These are phyloP conservation scores for Echium plantagineum DNA, from an alignment of 257 asterid species.

Conservation along the genomic window DNA sequence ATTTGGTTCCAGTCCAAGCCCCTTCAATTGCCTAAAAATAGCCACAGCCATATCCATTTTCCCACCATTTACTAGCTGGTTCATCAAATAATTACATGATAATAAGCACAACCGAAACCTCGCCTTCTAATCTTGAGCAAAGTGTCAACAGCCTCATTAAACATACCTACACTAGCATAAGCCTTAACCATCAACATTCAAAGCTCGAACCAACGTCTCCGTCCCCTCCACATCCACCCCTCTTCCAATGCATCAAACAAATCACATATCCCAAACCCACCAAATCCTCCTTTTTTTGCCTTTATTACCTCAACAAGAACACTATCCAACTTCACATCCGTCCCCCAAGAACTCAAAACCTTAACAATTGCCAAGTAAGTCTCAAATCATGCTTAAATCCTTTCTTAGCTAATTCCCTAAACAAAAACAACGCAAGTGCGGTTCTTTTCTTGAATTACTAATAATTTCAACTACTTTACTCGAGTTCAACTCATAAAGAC, in stretches of 20 bases:
- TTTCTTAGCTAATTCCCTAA: constrained; percentile 27
- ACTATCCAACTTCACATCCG: constrained; percentile 36
- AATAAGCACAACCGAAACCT: constrained; percentile 34
- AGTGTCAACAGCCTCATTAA: constrained; percentile 52
- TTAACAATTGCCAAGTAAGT: constrained; percentile 52
- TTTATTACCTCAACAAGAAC: constrained; percentile 38
- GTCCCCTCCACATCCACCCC: constrained; percentile 32
- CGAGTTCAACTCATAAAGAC: constrained; percentile 20
- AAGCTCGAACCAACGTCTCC: constrained; percentile 32
- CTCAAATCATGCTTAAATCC: constrained; percentile 46
- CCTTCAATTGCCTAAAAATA: constrained; percentile 40
- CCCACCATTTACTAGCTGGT: constrained; percentile 44
- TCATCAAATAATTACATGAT: constrained; percentile 57
- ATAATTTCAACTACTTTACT: constrained; percentile 47
- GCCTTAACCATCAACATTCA: constrained; percentile 47
- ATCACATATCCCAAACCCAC: constrained; percentile 39
- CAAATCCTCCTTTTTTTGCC: constrained; percentile 20
- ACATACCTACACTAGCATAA: constrained; percentile 46
- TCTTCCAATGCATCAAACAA: constrained; percentile 56
- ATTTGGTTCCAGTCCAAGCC: constrained; percentile 47
- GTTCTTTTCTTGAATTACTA: constrained; percentile 33
- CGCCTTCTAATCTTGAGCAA: constrained; percentile 29
- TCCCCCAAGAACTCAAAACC: constrained; percentile 51
- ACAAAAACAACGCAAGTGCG: constrained; percentile 40
- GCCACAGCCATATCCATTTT: constrained; percentile 38